A percentile compares a stretch with the other conserved stretches of the same genome.
Conservation (phyloP, 345 rosid species). For the Lepidium aucheri region DNA sequence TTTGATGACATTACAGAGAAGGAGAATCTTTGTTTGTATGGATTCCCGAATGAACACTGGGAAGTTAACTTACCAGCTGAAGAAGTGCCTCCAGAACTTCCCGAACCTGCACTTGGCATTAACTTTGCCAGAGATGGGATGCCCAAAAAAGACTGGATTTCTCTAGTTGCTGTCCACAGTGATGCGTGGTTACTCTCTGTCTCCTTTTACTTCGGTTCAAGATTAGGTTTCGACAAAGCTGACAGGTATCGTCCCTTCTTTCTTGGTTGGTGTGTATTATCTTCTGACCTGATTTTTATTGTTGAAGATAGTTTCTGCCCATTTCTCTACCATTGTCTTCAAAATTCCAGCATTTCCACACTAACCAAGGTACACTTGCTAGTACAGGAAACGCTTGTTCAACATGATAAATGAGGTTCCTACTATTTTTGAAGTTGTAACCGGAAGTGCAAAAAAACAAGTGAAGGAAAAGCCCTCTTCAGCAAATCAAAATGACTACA, state of each 20-base stretch:
- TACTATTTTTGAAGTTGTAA: conserved; percentile 65
- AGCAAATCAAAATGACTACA: conserved; percentile 50
- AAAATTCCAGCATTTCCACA: background rate
- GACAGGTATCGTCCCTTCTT: conserved; percentile 46
- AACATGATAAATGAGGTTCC: conserved; percentile 64
- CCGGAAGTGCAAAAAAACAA: conserved; percentile 49
- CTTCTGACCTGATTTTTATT: background rate
- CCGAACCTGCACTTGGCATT: conserved; percentile 86
- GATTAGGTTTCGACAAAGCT: conserved; percentile 59
- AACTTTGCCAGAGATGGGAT: conserved; percentile 86
- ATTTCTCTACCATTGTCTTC: background rate
- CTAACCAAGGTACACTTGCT: background rate
- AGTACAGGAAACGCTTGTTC: conserved; percentile 61
- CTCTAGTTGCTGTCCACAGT: conserved; percentile 78
- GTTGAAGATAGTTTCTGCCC: background rate
- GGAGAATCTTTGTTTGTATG: conserved; percentile 84
- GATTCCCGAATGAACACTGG: conserved; percentile 67
- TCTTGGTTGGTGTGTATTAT: background rate
- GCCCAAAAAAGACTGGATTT: conserved; percentile 75
- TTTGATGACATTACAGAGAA: conserved; percentile 40
- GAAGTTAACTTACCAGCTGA: conserved; percentile 84
- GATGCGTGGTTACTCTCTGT: conserved; percentile 77
- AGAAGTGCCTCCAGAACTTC: conserved; percentile 90
- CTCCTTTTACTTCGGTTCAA: conserved; percentile 70
- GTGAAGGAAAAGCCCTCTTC: conserved; percentile 44